Evolutionary conservation across 2,329 filamentous ascomycete genomes (phyloP).

Genomic region (Pyricularia sp.): DNA sequence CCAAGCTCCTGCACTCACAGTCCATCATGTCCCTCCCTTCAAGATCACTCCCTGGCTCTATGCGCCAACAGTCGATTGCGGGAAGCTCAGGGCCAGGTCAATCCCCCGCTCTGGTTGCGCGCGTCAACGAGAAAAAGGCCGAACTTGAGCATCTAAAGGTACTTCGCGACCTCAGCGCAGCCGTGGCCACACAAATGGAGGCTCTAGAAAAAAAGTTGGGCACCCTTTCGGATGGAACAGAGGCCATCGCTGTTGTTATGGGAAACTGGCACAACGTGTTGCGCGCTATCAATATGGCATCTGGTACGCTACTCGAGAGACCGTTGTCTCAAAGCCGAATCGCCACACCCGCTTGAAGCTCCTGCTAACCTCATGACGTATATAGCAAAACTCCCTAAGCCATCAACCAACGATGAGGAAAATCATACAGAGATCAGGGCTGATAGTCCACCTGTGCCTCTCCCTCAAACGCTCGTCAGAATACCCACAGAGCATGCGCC

Average conservation of each 20-base stretch:
- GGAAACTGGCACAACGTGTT: constrained; percentile 85
- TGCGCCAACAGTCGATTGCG: constrained; percentile 51
- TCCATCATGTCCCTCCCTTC: constrained; percentile 12
- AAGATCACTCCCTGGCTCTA: constrained; percentile 44
- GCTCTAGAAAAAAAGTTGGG: constrained; percentile 67
- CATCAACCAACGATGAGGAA: constrained; percentile 33
- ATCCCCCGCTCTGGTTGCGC: constrained; percentile 54
- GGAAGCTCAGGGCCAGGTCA: constrained; percentile 39
- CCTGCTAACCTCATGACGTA: not conserved
- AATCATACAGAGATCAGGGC: constrained; percentile 24
- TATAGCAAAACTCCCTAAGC: constrained; percentile 60
- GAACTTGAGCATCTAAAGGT: constrained; percentile 74
- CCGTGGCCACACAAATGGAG: constrained; percentile 74
- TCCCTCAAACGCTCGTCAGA: constrained; percentile 75
- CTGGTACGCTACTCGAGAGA: constrained; percentile 45
- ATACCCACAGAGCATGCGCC: constrained; percentile 75
- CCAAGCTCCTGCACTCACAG: not conserved
- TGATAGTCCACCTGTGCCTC: constrained; percentile 23
- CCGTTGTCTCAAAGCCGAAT: not conserved
- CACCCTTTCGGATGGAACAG: constrained; percentile 72
- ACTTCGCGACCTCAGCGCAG: constrained; percentile 68
- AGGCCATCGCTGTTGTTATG: constrained; percentile 78
- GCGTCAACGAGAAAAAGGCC: constrained; percentile 78
- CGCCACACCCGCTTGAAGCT: not conserved
- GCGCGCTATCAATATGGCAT: constrained; percentile 78